Base-by-base conservation (phyloP, 345 rosid genomes). In the Murraya koenigii region DNA sequence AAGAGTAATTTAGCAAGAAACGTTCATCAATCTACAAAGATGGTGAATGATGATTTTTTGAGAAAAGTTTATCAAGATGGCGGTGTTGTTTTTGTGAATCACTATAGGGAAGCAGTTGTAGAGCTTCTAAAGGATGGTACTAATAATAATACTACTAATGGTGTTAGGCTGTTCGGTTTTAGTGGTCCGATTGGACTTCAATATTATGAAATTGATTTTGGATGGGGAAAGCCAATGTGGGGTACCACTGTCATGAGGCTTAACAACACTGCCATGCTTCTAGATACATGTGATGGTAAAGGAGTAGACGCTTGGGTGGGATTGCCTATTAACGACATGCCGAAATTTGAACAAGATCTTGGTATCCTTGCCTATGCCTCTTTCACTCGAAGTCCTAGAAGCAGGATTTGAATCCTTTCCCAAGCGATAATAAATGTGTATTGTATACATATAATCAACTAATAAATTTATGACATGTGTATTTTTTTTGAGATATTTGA, bases 191-290 rank as follows among this genome's bases (percentile, higher is more conserved):
- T 83, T 30, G 72, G 72, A 35, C 75, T 82, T 44, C 83, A 74
- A 39, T 70, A 80, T 19, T 74, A 79, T 7, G 80, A 79, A 2
- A 56, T 74, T 47, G 85, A 82, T 76, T 82, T 82, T 41, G 83
- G 87, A 62, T 62, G 66, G 36, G 66, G 66, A 15, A 62, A 62
- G 19, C 66, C 66, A 28, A 1, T 2, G 22, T 73, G 85, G 81
- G 55, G 47, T 7, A 66, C 64, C 17, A 76, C 67, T n/a, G 78
- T 74, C 3, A 7, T 66, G 25, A 71, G 55, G 28, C 52, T 58
- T 38, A 47, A 78, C 23, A 47, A 68, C 23, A 33, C 66, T 17
- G 79, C 76, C 0, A 32, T 78, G 41, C 52, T 82, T 5, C n/a
- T 78, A 5, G 85, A 80, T 10, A 62, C 75, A 1, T 32, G 52